Percentiles rank a stretch among this genome's conserved stretches.
Evolutionary conservation across 768 basidiomycete genomes (phyloP).

Genomic region (Pleurotus tuoliensis): DNA sequence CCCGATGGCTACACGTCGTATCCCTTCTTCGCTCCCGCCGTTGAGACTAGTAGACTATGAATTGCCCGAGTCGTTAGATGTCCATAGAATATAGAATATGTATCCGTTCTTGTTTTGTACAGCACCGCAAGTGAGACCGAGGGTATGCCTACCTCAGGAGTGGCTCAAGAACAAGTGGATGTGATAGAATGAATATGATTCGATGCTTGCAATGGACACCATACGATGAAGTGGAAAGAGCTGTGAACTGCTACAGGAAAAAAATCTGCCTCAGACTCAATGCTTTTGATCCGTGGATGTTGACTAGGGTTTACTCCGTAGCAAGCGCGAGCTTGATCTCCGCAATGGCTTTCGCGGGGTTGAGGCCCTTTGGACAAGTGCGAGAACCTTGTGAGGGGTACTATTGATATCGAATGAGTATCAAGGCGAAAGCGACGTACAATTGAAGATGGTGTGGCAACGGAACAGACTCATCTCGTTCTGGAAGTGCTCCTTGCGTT

Average conservation of each 20-base stretch:
- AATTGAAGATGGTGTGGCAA: constrained; percentile 99
- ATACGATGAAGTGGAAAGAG: not conserved
- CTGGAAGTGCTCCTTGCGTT: constrained; percentile 89
- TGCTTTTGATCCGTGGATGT: not conserved
- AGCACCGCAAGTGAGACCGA: too few species aligned
- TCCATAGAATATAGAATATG: too few species aligned
- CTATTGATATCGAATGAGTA: not conserved
- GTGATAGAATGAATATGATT: too few species aligned
- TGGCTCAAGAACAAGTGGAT: too few species aligned
- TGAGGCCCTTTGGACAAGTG: constrained; percentile 97
- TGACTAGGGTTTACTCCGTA: constrained; percentile 43
- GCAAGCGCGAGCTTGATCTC: constrained; percentile 92
- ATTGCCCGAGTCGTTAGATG: too few species aligned
- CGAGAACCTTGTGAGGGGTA: constrained; percentile 56
- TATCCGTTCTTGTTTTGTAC: too few species aligned
- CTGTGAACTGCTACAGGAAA: not conserved
- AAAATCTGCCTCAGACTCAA: not conserved
- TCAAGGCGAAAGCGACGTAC: constrained; percentile 32
- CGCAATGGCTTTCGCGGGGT: constrained; percentile 88
- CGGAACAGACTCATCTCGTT: constrained; percentile 96
- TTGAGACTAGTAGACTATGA: not conserved
- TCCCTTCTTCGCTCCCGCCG: constrained; percentile 13
- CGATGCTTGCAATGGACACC: too few species aligned
- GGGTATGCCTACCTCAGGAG: too few species aligned
- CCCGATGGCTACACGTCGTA: constrained; percentile 28